A percentile compares a stretch with the other conserved stretches of the same genome.
Conservation (phyloP, 225 moss, liverwort and hornwort genomes). For the Climacium dendroides region DNA sequence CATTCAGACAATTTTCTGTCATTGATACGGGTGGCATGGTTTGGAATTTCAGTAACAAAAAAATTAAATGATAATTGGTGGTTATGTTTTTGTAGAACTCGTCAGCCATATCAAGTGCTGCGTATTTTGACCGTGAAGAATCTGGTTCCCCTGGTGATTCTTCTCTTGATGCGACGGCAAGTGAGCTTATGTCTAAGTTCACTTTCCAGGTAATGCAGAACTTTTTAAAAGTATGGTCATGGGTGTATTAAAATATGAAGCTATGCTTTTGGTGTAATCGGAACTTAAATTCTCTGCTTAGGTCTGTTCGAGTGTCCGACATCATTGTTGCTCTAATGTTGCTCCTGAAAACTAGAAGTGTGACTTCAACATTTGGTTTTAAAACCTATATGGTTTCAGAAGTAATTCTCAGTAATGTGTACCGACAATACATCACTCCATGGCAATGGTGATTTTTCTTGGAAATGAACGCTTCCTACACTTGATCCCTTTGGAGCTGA, state of each 20-base stretch:
- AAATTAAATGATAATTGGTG: background rate
- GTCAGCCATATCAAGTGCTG: slow-evolving; percentile 90
- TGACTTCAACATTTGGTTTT: background rate
- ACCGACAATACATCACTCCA: background rate
- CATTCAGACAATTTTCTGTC: background rate
- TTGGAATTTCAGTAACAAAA: background rate
- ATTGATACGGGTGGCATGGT: background rate
- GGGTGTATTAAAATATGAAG: background rate
- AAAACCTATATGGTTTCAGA: background rate
- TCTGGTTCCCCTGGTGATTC: slow-evolving; percentile 40
- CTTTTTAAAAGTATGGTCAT: background rate
- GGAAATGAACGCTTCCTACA: background rate
- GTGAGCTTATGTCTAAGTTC: slow-evolving; percentile 88
- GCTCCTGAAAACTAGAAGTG: background rate
- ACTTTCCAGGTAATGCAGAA: slow-evolving; percentile 65
- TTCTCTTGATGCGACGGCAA: slow-evolving; percentile 72
- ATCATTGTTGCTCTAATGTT: background rate
- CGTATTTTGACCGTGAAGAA: slow-evolving; percentile 91
- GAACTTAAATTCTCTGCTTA: background rate
- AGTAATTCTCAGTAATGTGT: background rate
- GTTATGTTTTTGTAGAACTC: slow-evolving; percentile 51
- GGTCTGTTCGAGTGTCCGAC: background rate
- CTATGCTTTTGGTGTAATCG: background rate
- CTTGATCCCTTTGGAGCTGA: background rate
- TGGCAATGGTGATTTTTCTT: background rate